Evolutionary conservation across 495 filamentous ascomycete species (phyloP), one percentile per base, ranked within the genome.

Genomic region (Aspergillus incahuasiensis): DNA sequence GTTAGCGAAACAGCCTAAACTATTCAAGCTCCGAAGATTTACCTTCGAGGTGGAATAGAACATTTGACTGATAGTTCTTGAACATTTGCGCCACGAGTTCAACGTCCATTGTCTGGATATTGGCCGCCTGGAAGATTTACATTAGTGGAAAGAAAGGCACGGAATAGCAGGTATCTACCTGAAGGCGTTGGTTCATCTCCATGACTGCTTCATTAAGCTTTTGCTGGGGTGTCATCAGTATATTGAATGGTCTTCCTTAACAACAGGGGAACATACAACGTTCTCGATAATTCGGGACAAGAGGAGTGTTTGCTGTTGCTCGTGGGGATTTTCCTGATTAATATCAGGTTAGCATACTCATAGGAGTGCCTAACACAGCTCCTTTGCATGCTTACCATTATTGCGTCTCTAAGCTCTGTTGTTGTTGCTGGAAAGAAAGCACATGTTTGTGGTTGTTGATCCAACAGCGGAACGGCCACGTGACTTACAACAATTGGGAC

Each of bases 71-170:
- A 68, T 98, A 98, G 73, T 97, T 98, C 79, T 97, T 96, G 78
- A 97, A 98, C 94, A 98, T 98, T 70, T 97, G 94, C 7, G 94
- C 91, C 3, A 97, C 94, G 8, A 97, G 79, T 74, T 97, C 94
- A 5, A 96, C 89, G 67, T 97, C 92, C 91, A 97, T 96, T 63
- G 97, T 98, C 61, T 95, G 88, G 34, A 95, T 86, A 67, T 97
- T 97, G 82, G 97, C 95, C 61, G 97, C 91, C 90, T 96, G 47
- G 6, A 2, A 34, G 11, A 0, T 38, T 50, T 43, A 12, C 32
- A 40, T 54, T 22, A 60, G 51, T 46, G 34, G 30, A 4, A 6
- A 18, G n/a, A 6, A 6, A 35, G 30, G 21, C 18, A 15, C 11
- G 22, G 0, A 24, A 20, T 4, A 38, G 2, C 15, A 35, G 5